These are phyloP conservation scores for Puccinia horiana DNA, from an alignment of 1,284 basidiomycete genomes.

Conservation along the genomic window DNA sequence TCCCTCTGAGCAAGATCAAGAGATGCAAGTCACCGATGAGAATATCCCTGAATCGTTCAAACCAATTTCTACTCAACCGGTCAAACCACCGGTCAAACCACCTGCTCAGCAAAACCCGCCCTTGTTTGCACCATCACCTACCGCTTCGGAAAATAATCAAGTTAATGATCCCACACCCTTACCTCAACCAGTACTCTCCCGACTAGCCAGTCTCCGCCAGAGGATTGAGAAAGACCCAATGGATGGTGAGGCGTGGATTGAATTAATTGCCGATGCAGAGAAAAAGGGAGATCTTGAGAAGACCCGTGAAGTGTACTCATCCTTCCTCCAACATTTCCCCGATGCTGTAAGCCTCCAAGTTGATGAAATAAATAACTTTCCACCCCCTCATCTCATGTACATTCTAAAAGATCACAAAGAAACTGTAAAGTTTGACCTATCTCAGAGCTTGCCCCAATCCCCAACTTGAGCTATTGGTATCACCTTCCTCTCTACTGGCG, in stretches of 20 bases:
- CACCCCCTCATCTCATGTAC: constrained; percentile 50
- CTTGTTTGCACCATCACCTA: constrained; percentile 34
- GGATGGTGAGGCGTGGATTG: constrained; percentile 71
- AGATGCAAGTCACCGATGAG: not conserved
- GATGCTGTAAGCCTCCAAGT: constrained; percentile 67
- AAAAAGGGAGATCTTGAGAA: constrained; percentile 69
- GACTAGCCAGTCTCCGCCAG: constrained; percentile 54
- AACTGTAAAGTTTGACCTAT: not conserved
- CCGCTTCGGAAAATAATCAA: constrained; percentile 2
- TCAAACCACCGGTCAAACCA: constrained; percentile 34
- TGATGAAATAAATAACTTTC: constrained; percentile 47
- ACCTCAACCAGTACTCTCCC: constrained; percentile 50
- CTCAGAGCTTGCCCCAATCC: not conserved
- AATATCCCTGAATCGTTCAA: not conserved
- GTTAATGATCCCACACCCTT: not conserved
- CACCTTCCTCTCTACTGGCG: not conserved
- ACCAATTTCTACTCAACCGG: constrained; percentile 38
- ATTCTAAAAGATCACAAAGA: constrained; percentile 65
- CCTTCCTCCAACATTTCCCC: constrained; percentile 72
- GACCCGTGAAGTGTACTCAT: constrained; percentile 72
- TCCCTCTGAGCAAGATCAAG: not conserved
- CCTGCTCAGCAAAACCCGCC: constrained; percentile 8
- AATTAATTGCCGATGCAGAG: constrained; percentile 69
- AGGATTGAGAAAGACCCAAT: constrained; percentile 64
- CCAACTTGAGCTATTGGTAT: constrained; percentile 6